Evolutionary conservation across 2,329 filamentous ascomycete species (phyloP).

Genomic region (Davidsoniella eucalypti): DNA sequence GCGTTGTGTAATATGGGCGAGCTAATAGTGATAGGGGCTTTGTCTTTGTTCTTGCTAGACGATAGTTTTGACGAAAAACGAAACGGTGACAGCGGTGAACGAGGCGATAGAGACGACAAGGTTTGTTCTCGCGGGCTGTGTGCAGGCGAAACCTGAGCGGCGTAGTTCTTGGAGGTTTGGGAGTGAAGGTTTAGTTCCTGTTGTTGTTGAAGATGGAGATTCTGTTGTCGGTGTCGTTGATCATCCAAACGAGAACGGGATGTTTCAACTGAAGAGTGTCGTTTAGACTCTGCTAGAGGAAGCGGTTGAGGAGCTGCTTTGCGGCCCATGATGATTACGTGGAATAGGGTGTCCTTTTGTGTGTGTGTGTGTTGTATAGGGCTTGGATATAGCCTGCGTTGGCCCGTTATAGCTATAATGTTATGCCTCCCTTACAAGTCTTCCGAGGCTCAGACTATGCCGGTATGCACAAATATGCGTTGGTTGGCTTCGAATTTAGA

Average conservation of each 20-base stretch:
- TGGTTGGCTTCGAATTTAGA: too few relatives aligned
- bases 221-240: background rate
- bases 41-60: background rate
- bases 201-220: background rate
- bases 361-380: background rate
- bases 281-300: conserved; percentile 27
- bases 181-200: background rate
- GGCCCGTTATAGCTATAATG: too few relatives aligned
- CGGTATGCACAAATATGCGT: background rate
- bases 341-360: background rate
- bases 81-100: conserved; percentile 29
- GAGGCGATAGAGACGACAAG: conserved; percentile 22
- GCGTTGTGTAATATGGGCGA: background rate
- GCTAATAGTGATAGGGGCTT: background rate
- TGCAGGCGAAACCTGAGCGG: background rate
- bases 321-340: conserved; percentile 31
- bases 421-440: too few relatives aligned
- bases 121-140: conserved; percentile 21
- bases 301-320: conserved; percentile 43
- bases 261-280: background rate
- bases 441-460: too few relatives aligned
- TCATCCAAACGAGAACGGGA: background rate
- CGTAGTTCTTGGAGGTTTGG: background rate
- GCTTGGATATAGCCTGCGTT: background rate
- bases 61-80: conserved; percentile 23